Evolutionary conservation across 2,329 filamentous ascomycete species (phyloP).

Genomic region (Parafenestella ontariensis): DNA sequence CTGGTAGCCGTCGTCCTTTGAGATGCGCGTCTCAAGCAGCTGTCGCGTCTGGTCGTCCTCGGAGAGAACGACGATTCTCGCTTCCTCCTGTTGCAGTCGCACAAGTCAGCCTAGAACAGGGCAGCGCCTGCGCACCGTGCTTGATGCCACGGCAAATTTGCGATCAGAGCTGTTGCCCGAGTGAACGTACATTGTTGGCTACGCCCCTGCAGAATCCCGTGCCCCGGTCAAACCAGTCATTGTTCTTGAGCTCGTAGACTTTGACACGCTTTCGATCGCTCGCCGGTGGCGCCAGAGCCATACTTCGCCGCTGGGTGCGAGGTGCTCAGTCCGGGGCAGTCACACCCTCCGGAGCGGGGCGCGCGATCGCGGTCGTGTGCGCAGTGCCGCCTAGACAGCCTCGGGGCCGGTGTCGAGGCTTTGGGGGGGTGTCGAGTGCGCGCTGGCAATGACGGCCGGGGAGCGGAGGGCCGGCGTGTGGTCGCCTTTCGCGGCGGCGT

Average conservation of each 20-base stretch:
- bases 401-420: constrained; percentile 18
- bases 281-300: constrained; percentile 53
- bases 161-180: constrained; percentile 6
- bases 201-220: constrained; percentile 92
- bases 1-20: constrained; percentile 94
- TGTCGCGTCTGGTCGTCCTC: constrained; percentile 87
- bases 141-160: constrained; percentile 20
- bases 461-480: neutral
- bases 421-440: constrained; percentile 22
- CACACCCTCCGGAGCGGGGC: constrained; percentile 46
- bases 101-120: constrained; percentile 48
- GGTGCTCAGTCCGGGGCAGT: constrained; percentile 35
- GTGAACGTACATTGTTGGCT: constrained; percentile 72
- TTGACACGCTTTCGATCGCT: constrained; percentile 77
- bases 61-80: constrained; percentile 87
- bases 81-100: constrained; percentile 73
- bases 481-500: too few relatives aligned
- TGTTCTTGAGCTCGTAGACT: constrained; percentile 97
- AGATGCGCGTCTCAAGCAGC: constrained; percentile 86
- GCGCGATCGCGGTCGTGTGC: constrained; percentile 34
- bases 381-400: constrained; percentile 19
- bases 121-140: constrained; percentile 8
- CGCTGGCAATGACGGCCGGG: constrained; percentile 15
- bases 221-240: constrained; percentile 98
- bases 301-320: constrained; percentile 32